These are phyloP conservation scores for Dendrocalamus latiflorus DNA, from an alignment of 202 grass and related monocot genomes.

Conservation along the genomic window DNA sequence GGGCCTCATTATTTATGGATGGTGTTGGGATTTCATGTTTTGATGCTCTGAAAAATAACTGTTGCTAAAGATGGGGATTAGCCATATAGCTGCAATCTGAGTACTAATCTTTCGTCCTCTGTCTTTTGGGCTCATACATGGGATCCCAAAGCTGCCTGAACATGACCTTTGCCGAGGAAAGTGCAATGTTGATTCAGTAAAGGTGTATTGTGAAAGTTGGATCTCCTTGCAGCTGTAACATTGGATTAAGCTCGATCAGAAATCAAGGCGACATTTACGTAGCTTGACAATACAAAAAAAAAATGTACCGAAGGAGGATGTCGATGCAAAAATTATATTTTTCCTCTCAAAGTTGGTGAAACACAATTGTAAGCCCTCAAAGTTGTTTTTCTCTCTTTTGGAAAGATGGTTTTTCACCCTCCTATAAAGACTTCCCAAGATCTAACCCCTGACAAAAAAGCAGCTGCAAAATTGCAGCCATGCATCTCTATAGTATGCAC, in stretches of 20 bases:
- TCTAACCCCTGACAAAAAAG: slow-evolving; percentile 23
- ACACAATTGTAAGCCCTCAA: slow-evolving; percentile 7
- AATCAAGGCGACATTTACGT: neutral
- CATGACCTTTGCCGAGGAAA: slow-evolving; percentile 22
- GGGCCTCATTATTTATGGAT: neutral
- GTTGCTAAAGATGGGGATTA: neutral
- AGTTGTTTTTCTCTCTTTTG: slow-evolving; percentile 26
- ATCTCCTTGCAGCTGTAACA: slow-evolving; percentile 7
- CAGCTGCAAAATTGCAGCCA: slow-evolving; percentile 13
- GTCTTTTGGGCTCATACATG: slow-evolving; percentile 37
- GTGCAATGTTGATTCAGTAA: slow-evolving; percentile 27
- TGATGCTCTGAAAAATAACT: neutral
- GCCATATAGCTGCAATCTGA: neutral
- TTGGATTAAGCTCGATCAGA: slow-evolving; percentile 5
- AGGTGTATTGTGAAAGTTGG: slow-evolving; percentile 32
- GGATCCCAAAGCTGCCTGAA: slow-evolving; percentile 48
- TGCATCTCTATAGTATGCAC: neutral
- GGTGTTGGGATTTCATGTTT: neutral
- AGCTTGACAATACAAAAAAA: neutral
- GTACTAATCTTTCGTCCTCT: neutral
- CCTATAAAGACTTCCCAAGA: slow-evolving; percentile 45
- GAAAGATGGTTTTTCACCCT: slow-evolving; percentile 18
- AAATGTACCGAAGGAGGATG: neutral
- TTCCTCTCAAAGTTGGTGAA: slow-evolving; percentile 11
- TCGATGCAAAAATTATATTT: neutral